Percentiles rank a stretch among this genome's conserved stretches.
These are phyloP conservation scores for Puccinia polysora DNA, from an alignment of 1,284 basidiomycete species.

Conservation along the genomic window DNA sequence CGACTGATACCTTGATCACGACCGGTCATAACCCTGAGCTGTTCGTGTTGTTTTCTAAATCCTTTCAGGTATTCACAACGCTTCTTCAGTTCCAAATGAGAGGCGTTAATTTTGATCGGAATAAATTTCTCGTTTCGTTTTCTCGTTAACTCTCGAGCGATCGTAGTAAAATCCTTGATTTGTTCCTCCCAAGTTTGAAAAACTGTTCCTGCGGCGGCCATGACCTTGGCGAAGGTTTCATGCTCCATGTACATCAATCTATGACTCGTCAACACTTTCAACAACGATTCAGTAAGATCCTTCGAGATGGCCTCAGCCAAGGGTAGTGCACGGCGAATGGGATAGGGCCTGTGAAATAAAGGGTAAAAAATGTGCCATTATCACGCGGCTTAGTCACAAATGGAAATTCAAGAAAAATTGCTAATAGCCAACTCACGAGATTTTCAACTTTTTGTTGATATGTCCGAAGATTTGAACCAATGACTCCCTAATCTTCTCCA, in stretches of 20 bases:
- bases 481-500: slow-evolving; percentile 53
- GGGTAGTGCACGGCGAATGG: slow-evolving; percentile 85
- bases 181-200: slow-evolving; percentile 94
- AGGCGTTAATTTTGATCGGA: slow-evolving; percentile 88
- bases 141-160: slow-evolving; percentile 87
- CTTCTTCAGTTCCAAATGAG: slow-evolving; percentile 85
- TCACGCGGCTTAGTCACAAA: background rate
- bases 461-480: slow-evolving; percentile 82
- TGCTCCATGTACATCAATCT: slow-evolving; percentile 90
- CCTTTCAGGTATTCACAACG: slow-evolving; percentile 78
- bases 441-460: slow-evolving; percentile 31
- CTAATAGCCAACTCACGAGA: background rate
- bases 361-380: background rate
- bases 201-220: slow-evolving; percentile 70
- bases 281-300: slow-evolving; percentile 90
- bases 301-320: slow-evolving; percentile 95
- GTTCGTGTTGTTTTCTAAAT: slow-evolving; percentile 95
- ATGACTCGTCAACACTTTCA: slow-evolving; percentile 81
- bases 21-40: slow-evolving; percentile 91
- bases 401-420: background rate
- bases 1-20: slow-evolving; percentile 77
- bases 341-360: slow-evolving; percentile 67
- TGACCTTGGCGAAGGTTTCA: slow-evolving; percentile 80
- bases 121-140: slow-evolving; percentile 91
- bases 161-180: slow-evolving; percentile 96